Conservation (phyloP, 305 asterid genomes). For the Plantago rigida region DNA sequence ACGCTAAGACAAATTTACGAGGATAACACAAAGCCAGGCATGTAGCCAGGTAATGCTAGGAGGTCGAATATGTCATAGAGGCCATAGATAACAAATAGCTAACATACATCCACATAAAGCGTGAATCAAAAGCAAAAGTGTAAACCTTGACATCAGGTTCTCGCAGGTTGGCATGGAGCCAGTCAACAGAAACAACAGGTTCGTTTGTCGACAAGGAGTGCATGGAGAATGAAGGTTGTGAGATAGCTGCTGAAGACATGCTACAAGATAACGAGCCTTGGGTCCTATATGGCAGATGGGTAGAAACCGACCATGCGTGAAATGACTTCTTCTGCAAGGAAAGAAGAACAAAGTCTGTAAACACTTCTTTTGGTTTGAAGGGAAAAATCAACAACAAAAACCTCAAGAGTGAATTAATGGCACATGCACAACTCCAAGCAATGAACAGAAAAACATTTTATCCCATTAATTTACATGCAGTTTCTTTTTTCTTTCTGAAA, state of each 20-base stretch:
- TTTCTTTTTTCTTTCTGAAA: neutral
- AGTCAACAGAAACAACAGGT: slow-evolving; percentile 84
- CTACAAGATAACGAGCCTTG: slow-evolving; percentile 28
- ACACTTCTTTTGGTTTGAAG: neutral
- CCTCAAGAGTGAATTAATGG: slow-evolving; percentile 2
- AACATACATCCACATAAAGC: neutral
- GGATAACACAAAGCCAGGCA: neutral
- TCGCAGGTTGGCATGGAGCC: slow-evolving; percentile 77
- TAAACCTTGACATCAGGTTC: slow-evolving; percentile 73
- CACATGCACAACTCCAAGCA: slow-evolving; percentile 16
- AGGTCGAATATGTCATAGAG: neutral
- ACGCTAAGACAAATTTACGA: neutral
- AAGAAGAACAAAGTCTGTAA: slow-evolving; percentile 7
- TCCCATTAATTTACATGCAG: neutral
- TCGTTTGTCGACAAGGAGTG: slow-evolving; percentile 44
- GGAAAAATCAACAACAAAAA: slow-evolving; percentile 3
- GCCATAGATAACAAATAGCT: neutral
- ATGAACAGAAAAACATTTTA: neutral
- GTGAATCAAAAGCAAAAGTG: slow-evolving; percentile 5
- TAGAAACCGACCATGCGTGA: slow-evolving; percentile 32
- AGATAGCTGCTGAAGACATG: slow-evolving; percentile 50
- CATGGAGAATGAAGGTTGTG: slow-evolving; percentile 50
- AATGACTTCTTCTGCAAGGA: slow-evolving; percentile 47
- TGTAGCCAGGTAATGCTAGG: neutral
- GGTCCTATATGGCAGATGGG: slow-evolving; percentile 33